Conservation (phyloP, 129 eudicot genomes). For the Glebionis coronaria region DNA sequence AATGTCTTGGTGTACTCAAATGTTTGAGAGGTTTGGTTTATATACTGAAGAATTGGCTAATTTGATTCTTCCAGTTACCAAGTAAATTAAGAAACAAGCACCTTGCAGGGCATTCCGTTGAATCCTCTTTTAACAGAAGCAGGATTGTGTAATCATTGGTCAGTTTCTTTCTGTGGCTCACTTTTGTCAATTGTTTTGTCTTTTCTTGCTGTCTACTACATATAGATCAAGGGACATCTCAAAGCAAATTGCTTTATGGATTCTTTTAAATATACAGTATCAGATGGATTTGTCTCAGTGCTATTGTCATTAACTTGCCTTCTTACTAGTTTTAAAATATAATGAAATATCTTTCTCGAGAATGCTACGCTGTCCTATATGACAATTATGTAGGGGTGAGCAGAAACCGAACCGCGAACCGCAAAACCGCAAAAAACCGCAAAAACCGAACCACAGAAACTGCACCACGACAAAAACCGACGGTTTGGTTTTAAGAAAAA, state of each 20-base stretch:
- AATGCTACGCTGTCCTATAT: background rate
- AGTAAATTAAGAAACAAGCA: background rate
- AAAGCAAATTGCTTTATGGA: background rate
- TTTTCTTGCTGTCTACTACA: slow-evolving; percentile 5
- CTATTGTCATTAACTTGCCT: slow-evolving; percentile 2
- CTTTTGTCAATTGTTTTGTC: slow-evolving; percentile 10
- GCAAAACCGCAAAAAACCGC: no score
- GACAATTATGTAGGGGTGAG: no score
- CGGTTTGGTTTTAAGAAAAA: no score
- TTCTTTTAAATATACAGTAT: background rate
- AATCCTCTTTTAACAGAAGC: background rate
- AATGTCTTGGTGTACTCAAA: background rate
- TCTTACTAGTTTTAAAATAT: background rate
- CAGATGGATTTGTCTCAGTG: slow-evolving; percentile 10
- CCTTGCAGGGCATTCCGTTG: slow-evolving; percentile 23
- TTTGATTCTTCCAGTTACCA: background rate
- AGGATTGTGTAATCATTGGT: background rate
- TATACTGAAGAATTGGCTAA: slow-evolving; percentile 14
- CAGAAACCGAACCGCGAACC: no score
- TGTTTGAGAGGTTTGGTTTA: slow-evolving; percentile 11
- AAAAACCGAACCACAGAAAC: no score
- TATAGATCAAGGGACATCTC: background rate
- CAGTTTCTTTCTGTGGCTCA: background rate
- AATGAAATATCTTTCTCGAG: background rate
- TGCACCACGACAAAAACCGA: no score